Base-by-base conservation (phyloP, 495 filamentous ascomycete species). In the Letharia columbiana region DNA sequence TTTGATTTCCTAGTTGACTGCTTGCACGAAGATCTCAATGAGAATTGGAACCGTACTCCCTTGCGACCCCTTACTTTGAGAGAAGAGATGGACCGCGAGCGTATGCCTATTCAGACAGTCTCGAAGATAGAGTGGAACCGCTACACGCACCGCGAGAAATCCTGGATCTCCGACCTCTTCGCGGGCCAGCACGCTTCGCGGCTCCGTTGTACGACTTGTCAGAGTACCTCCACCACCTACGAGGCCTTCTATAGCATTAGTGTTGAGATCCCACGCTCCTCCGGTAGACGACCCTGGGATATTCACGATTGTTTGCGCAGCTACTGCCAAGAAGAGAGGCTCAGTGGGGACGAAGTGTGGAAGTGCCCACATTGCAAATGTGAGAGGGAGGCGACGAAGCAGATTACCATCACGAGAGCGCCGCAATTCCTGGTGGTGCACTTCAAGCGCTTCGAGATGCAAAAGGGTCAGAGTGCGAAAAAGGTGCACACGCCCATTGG, bases 21-120 rank as follows among this genome's bases (percentile, higher is more conserved):
- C 57, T 74, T 93, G 11, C 87, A 89, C 62, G 89, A 93, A 73
- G 90, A 93, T 71, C 77, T 90, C 37, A 93, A 93, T 68, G 75
- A 81, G 45, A 81, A 84, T 50, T 89, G 84, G 79, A 78, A 84
- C 58, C 78, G 81, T 49, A 80, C 74, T 12, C 85, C 82, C 3
- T 77, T 89, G 7, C 79, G 81, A 44, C 80, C 80, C 9, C 77
- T 91, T 49, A 89, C 83, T 0, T 76, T 79, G 18, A 74, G 80
- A 37, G 83, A 91, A 67, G 87, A 91, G 70, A 77, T 82, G 70
- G 77, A 76, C 39, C 83, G 88, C 44, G 88, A 91, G 71, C 74
- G 77, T 17, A 81, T 88, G 76, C 82, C 86, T 5, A 80, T 85
- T 6, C 73, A 79, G 45, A 77, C 81, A 54, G 89, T 83, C 11